Evolutionary conservation across 1,284 basidiomycete genomes (phyloP).

Genomic region (Ganoderma resinaceum): DNA sequence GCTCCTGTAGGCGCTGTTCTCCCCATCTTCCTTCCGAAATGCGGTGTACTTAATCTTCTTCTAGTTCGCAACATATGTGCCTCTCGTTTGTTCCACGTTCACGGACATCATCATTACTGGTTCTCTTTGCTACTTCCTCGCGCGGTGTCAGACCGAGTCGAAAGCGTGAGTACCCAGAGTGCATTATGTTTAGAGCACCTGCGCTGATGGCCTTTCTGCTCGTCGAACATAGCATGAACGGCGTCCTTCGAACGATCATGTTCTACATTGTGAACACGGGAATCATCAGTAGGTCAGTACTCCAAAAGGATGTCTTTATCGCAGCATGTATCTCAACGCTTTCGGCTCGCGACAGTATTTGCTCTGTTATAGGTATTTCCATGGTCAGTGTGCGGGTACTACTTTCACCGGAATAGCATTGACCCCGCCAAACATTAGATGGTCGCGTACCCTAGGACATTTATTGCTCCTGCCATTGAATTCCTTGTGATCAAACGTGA

Average conservation of each 20-base stretch:
- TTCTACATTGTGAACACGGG: slow-evolving; percentile 35
- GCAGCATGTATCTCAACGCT: background rate
- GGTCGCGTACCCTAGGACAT: slow-evolving; percentile 34
- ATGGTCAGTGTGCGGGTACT: slow-evolving; percentile 22
- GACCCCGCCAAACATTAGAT: slow-evolving; percentile 23
- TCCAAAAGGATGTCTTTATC: background rate
- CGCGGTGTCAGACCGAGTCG: slow-evolving; percentile 28
- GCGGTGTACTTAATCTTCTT: background rate
- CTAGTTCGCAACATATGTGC: slow-evolving; percentile 35
- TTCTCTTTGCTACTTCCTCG: slow-evolving; percentile 33
- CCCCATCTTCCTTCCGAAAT: background rate
- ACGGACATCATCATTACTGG: slow-evolving; percentile 33
- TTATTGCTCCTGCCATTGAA: slow-evolving; percentile 38
- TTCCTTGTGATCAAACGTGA: slow-evolving; percentile 39
- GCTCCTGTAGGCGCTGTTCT: slow-evolving; percentile 14
- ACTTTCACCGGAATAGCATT: background rate
- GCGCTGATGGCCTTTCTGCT: too few relatives aligned
- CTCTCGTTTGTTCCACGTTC: slow-evolving; percentile 27
- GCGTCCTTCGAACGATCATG: slow-evolving; percentile 30
- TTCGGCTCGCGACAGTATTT: slow-evolving; percentile 26
- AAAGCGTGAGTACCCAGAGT: slow-evolving; percentile 22
- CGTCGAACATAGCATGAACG: slow-evolving; percentile 26
- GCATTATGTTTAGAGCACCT: background rate
- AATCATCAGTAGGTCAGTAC: slow-evolving; percentile 31
- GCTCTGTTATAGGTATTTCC: slow-evolving; percentile 34